Conservation (phyloP, 768 basidiomycete genomes). For the Tulasnella sp. region DNA sequence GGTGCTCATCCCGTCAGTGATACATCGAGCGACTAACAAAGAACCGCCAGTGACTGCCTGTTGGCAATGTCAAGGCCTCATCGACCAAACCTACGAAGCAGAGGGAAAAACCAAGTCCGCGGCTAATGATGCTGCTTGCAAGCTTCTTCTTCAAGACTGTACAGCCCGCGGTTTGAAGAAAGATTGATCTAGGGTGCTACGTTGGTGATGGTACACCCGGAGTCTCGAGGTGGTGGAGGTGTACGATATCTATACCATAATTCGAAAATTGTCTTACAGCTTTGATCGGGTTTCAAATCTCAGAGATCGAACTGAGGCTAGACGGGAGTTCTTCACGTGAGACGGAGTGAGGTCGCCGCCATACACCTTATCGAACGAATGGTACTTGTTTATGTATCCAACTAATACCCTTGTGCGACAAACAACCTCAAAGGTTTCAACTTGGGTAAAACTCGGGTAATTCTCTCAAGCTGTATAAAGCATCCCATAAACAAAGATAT, state of each 20-base stretch:
- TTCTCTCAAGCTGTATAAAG: too few relatives aligned
- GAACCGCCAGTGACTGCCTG: not conserved
- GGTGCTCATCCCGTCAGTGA: not conserved
- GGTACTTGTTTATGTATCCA: too few relatives aligned
- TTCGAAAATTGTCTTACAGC: not conserved
- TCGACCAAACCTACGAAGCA: not conserved
- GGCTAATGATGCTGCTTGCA: not conserved
- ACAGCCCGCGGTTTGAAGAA: not conserved
- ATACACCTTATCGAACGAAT: too few relatives aligned
- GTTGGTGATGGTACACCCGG: not conserved
- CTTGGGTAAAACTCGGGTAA: too few relatives aligned
- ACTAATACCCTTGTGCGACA: too few relatives aligned
- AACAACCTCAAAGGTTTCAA: too few relatives aligned
- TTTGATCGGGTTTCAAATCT: not conserved
- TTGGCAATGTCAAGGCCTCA: not conserved
- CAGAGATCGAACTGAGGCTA: too few relatives aligned
- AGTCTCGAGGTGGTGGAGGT: too few relatives aligned
- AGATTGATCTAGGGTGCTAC: not conserved
- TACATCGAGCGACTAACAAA: not conserved
- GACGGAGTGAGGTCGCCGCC: too few relatives aligned
- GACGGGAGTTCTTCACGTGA: too few relatives aligned
- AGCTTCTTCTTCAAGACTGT: not conserved
- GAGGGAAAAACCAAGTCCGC: not conserved
- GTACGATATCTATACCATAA: too few relatives aligned
- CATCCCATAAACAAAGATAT: too few relatives aligned